These are phyloP conservation scores for Sarocladium kiliense DNA, from an alignment of 2,329 filamentous ascomycete species.

Conservation along the genomic window DNA sequence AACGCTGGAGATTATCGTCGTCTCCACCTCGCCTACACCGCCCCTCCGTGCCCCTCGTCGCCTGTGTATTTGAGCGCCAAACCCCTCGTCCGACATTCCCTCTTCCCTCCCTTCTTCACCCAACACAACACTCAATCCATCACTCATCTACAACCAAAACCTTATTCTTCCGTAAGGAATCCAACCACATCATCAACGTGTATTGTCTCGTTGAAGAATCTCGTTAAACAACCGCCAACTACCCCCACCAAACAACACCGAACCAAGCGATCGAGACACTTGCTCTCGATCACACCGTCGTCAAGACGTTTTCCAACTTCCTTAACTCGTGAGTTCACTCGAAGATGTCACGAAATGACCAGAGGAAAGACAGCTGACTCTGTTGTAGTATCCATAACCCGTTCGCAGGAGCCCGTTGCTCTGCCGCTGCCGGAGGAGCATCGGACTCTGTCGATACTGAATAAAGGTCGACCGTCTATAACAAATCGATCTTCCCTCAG, in stretches of 20 bases:
- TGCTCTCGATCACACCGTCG: slow-evolving; percentile 56
- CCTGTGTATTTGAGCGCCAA: slow-evolving; percentile 5
- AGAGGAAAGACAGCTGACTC: neutral
- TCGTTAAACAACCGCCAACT: slow-evolving; percentile 7
- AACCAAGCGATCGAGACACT: slow-evolving; percentile 42
- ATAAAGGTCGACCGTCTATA: slow-evolving; percentile 36
- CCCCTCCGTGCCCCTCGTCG: slow-evolving; percentile 5
- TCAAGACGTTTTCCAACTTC: slow-evolving; percentile 98
- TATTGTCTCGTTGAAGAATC: slow-evolving; percentile 8
- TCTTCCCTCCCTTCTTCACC: neutral
- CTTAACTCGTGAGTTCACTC: slow-evolving; percentile 81
- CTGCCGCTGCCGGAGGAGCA: slow-evolving; percentile 80
- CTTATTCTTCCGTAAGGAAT: neutral
- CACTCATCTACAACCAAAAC: neutral
- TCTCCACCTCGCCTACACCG: slow-evolving; percentile 6
- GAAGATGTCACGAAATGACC: too few species aligned
- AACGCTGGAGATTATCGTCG: slow-evolving; percentile 5
- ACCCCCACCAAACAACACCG: neutral
- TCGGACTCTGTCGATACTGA: slow-evolving; percentile 58
- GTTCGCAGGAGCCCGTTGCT: slow-evolving; percentile 94
- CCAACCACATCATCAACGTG: neutral
- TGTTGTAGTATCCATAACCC: slow-evolving; percentile 76
- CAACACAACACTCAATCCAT: slow-evolving; percentile 1
- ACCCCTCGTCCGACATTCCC: neutral
- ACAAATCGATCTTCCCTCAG: slow-evolving; percentile 12